phyloP scores from a whole-genome alignment of 495 filamentous ascomycete species.

The Oleoguttula mirabilis region DNA sequence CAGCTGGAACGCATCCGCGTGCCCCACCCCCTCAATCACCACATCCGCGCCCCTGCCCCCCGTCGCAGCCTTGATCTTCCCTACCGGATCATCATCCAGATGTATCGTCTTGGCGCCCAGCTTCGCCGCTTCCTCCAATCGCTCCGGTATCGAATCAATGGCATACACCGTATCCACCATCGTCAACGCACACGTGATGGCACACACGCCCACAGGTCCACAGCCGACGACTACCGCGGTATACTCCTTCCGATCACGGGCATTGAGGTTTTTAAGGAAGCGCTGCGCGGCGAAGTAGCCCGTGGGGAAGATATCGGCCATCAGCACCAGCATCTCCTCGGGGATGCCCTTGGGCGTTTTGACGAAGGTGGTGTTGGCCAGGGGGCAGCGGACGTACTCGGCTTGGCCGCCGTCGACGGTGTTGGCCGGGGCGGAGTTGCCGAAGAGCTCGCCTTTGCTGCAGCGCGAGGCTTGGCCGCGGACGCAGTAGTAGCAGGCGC shows the following conservation, averaged over 20 bases:
- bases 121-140: constrained; percentile 62
- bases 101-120: constrained; percentile 84
- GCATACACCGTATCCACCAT: constrained; percentile 54
- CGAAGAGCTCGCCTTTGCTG: constrained; percentile 61
- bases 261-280: constrained; percentile 56
- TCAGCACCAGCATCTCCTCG: constrained; percentile 70
- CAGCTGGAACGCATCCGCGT: constrained; percentile 68
- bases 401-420: constrained; percentile 76
- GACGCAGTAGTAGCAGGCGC: constrained; percentile 82
- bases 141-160: constrained; percentile 67
- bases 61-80: constrained; percentile 60
- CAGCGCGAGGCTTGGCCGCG: constrained; percentile 76
- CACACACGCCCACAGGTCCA: constrained; percentile 65
- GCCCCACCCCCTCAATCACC: constrained; percentile 83
- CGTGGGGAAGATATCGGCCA: constrained; percentile 77
- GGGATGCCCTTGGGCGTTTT: constrained; percentile 64
- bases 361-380: constrained; percentile 72
- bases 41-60: constrained; percentile 80
- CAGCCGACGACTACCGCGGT: constrained; percentile 79
- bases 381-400: constrained; percentile 76
- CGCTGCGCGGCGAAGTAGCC: constrained; percentile 84
- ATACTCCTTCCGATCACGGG: constrained; percentile 51
- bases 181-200: constrained; percentile 57
- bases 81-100: constrained; percentile 54
- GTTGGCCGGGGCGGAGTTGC: constrained; percentile 38